phyloP scores from a whole-genome alignment of 176 grass and related monocot species.

The sorghum (Sorghum bicolor) region Sorghum_bicolor_NCBIv3 NC_012872.2:2715501-2716000 shows the following conservation, averaged over 20 bases:
- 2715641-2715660: not conserved
- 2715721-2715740: not conserved
- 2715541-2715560: not conserved
- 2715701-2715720: not conserved
- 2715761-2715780: too few relatives aligned
- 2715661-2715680: not conserved
- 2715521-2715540: not conserved
- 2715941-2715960: not conserved
- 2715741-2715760: too few relatives aligned
- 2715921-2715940: not conserved
- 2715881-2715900: conserved; percentile 31
- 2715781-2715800: not conserved
- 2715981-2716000: conserved; percentile 3
- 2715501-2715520: not conserved
- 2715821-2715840: not conserved
- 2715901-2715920: not conserved
- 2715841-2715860: not conserved
- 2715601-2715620: not conserved
- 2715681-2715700: not conserved
- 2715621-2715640: not conserved
- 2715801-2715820: not conserved
- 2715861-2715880: conserved; percentile 35
- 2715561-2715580: conserved; percentile 15
- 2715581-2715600: not conserved
- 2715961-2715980: not conserved